phyloP scores from a whole-genome alignment of 2,329 filamentous ascomycete genomes.

The Cercospora citrullina region DNA sequence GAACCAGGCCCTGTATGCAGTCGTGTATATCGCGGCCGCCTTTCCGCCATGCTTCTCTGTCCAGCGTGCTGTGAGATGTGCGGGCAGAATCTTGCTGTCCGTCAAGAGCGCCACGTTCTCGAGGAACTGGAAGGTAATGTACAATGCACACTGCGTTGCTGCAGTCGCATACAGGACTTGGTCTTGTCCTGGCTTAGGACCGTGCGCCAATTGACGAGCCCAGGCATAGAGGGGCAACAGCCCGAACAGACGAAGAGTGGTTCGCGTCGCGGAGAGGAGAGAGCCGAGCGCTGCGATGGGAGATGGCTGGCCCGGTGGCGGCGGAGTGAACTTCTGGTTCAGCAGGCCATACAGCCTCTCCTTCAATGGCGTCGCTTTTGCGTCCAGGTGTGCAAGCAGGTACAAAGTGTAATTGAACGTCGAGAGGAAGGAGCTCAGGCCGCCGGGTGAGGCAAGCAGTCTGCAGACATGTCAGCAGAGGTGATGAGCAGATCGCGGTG shows the following conservation, averaged over 20 bases:
- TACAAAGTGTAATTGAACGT: slow-evolving; percentile 52
- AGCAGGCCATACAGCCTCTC: slow-evolving; percentile 40
- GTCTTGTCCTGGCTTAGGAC: slow-evolving; percentile 46
- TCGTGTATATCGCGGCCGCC: slow-evolving; percentile 44
- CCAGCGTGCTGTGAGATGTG: slow-evolving; percentile 39
- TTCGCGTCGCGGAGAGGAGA: slow-evolving; percentile 46
- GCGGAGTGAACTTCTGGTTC: slow-evolving; percentile 30
- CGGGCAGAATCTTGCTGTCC: slow-evolving; percentile 44
- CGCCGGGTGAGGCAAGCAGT: slow-evolving; percentile 47
- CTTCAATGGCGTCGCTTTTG: slow-evolving; percentile 41
- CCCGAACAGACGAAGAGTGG: slow-evolving; percentile 48
- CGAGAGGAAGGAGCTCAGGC: slow-evolving; percentile 48
- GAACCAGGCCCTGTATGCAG: slow-evolving; percentile 47
- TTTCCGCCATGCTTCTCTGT: slow-evolving; percentile 35
- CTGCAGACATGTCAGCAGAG: slow-evolving; percentile 31
- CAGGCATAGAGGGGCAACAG: slow-evolving; percentile 49
- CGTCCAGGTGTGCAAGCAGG: slow-evolving; percentile 46
- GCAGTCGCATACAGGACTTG: slow-evolving; percentile 45
- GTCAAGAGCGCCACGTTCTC: slow-evolving; percentile 48
- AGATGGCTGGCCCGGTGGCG: slow-evolving; percentile 29
- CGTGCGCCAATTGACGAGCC: slow-evolving; percentile 44
- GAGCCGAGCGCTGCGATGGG: slow-evolving; percentile 40
- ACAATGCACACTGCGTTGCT: slow-evolving; percentile 44
- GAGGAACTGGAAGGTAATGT: slow-evolving; percentile 47
- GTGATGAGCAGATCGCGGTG: background rate